These are phyloP conservation scores for Stramenopiles sp. DNA, from an alignment of 352 stramenopile genomes.

Conservation along the genomic window DNA sequence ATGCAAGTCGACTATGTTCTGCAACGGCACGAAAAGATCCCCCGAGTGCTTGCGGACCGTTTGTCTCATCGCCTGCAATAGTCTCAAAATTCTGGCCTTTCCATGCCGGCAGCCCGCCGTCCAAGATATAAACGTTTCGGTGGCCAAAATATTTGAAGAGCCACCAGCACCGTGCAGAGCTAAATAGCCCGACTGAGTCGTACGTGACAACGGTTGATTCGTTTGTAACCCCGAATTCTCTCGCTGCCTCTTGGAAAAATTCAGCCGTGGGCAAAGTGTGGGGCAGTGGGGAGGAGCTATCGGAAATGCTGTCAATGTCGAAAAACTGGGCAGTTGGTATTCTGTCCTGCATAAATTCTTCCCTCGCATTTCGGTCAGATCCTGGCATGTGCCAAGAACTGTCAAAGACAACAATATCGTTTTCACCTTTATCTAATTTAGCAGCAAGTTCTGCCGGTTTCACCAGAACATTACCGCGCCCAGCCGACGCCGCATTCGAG, in stretches of 20 bases:
- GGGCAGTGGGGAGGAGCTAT: conserved; percentile 42
- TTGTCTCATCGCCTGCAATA: not conserved
- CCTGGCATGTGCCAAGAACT: not conserved
- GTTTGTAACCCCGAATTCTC: conserved; percentile 39
- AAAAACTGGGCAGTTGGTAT: conserved; percentile 64
- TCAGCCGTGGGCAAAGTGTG: conserved; percentile 54
- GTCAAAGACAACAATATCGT: not conserved
- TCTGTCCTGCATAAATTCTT: conserved; percentile 25
- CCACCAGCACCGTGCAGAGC: conserved; percentile 52
- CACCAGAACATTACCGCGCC: not conserved
- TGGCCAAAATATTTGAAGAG: conserved; percentile 70
- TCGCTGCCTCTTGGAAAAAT: conserved; percentile 43
- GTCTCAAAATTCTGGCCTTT: conserved; percentile 15
- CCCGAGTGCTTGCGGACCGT: not conserved
- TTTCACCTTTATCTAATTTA: not conserved
- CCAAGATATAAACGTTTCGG: conserved; percentile 54
- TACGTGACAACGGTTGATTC: conserved; percentile 52
- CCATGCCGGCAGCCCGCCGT: conserved; percentile 38
- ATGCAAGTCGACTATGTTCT: not conserved
- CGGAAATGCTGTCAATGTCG: conserved; percentile 62
- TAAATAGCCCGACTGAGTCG: conserved; percentile 28
- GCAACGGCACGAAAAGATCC: too few relatives aligned
- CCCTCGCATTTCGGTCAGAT: not conserved
- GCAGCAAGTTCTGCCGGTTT: not conserved
- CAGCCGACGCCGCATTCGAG: too few relatives aligned